phyloP scores from a whole-genome alignment of 257 asterid genomes.

The Ajuga chamaepitys region DNA sequence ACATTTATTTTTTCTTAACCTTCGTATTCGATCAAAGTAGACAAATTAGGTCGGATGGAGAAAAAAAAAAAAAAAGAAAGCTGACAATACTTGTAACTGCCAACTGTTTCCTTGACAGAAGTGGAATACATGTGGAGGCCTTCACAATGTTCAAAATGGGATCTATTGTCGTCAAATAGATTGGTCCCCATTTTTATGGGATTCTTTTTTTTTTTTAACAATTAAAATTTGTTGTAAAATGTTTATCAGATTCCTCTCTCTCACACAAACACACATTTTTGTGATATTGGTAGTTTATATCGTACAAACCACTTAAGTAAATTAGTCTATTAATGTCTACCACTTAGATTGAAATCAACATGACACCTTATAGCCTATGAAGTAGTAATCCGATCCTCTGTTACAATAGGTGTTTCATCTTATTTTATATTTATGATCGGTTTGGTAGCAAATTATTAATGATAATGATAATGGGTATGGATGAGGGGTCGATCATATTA shows the following conservation, averaged over 20 bases:
- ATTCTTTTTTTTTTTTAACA: too few relatives aligned
- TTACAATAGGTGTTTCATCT: too few relatives aligned
- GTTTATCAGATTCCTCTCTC: neutral
- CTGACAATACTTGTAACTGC: conserved; percentile 11
- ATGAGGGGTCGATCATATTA: too few relatives aligned
- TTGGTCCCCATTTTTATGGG: conserved; percentile 28
- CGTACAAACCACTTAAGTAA: neutral
- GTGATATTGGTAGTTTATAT: neutral
- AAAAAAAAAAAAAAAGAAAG: neutral
- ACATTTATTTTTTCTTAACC: too few relatives aligned
- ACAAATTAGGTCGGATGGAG: too few relatives aligned
- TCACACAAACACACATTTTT: neutral
- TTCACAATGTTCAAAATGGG: neutral
- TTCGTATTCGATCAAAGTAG: too few relatives aligned
- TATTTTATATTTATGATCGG: too few relatives aligned
- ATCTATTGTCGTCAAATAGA: conserved; percentile 10
- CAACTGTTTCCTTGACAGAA: conserved; percentile 14
- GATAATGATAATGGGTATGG: too few relatives aligned
- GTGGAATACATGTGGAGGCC: conserved; percentile 18
- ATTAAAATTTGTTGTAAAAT: too few relatives aligned
- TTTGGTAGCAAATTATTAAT: too few relatives aligned
- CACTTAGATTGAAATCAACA: neutral
- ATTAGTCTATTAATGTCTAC: neutral
- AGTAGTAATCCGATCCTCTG: too few relatives aligned
- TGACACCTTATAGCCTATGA: neutral